Conservation (phyloP, 768 basidiomycete species). For the Goffeauzyma gilvescens region DNA sequence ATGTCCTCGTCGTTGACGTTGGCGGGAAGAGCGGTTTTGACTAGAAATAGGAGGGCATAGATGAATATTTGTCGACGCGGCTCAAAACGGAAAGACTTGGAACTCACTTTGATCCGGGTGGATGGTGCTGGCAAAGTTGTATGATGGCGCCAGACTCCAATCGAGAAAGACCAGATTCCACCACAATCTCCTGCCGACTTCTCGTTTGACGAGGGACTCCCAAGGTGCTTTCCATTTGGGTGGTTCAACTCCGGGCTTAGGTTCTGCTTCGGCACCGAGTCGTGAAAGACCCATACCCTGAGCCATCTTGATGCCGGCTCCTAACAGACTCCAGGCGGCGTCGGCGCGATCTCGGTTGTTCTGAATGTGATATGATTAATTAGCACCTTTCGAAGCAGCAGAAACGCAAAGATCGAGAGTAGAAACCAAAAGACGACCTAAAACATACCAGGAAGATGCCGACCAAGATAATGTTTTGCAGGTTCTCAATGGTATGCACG, state of each 20-base stretch:
- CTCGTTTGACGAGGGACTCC: constrained; percentile 30
- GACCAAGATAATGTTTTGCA: constrained; percentile 27
- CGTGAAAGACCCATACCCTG: constrained; percentile 31
- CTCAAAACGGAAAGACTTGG: neutral
- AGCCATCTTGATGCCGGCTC: constrained; percentile 33
- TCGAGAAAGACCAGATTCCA: constrained; percentile 33
- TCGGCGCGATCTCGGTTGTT: constrained; percentile 32
- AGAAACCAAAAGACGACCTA: no score
- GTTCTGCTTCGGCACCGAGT: constrained; percentile 29
- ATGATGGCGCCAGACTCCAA: constrained; percentile 31
- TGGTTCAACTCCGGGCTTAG: constrained; percentile 17
- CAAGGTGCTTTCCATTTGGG: constrained; percentile 31
- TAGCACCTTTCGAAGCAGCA: neutral
- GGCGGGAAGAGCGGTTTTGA: constrained; percentile 31
- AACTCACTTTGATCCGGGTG: constrained; percentile 32
- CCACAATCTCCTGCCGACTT: constrained; percentile 31
- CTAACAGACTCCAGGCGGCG: constrained; percentile 32
- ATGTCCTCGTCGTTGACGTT: constrained; percentile 33
- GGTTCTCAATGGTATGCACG: constrained; percentile 22
- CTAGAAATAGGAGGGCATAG: constrained; percentile 10
- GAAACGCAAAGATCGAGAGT: neutral
- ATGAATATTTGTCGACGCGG: neutral
- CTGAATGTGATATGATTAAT: constrained; percentile 11
- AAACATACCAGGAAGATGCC: constrained; percentile 27
- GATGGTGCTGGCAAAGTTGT: constrained; percentile 27